A percentile compares a stretch with the other conserved stretches of the same genome.
These are phyloP conservation scores for Geotrichum phurueaensis DNA, from an alignment of 1,139 yeast genomes.

Conservation along the genomic window DNA sequence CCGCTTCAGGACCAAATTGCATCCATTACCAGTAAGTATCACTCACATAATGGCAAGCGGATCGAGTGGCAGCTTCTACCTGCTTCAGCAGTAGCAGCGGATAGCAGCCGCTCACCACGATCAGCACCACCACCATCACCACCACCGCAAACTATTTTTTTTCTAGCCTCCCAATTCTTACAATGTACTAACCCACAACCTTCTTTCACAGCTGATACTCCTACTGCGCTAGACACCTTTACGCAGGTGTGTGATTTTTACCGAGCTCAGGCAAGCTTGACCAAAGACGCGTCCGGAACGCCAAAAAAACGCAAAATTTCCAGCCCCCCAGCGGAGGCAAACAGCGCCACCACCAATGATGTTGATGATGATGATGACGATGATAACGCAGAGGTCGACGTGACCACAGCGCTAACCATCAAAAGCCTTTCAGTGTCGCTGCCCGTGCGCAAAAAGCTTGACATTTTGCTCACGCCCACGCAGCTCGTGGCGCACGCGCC, in stretches of 20 bases:
- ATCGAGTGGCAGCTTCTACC: not conserved
- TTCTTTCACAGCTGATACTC: not conserved
- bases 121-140: not conserved
- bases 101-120: not conserved
- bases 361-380: not conserved
- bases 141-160: not conserved
- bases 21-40: not conserved
- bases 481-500: conserved; percentile 4
- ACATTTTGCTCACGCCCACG: conserved; percentile 7
- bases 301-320: conserved; percentile 6
- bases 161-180: too few relatives aligned
- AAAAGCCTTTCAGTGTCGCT: conserved; percentile 13
- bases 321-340: not conserved
- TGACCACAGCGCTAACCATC: conserved; percentile 7
- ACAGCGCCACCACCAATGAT: too few relatives aligned
- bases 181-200: not conserved
- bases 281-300: not conserved
- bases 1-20: not conserved
- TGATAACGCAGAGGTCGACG: not conserved
- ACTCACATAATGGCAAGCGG: not conserved
- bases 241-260: conserved; percentile 9
- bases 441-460: conserved; percentile 17
- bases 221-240: not conserved
- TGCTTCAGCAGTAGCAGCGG: not conserved
- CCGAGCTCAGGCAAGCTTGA: not conserved